Conservation (phyloP, 2,329 filamentous ascomycete genomes). For the Geosmithia putterillii region DNA sequence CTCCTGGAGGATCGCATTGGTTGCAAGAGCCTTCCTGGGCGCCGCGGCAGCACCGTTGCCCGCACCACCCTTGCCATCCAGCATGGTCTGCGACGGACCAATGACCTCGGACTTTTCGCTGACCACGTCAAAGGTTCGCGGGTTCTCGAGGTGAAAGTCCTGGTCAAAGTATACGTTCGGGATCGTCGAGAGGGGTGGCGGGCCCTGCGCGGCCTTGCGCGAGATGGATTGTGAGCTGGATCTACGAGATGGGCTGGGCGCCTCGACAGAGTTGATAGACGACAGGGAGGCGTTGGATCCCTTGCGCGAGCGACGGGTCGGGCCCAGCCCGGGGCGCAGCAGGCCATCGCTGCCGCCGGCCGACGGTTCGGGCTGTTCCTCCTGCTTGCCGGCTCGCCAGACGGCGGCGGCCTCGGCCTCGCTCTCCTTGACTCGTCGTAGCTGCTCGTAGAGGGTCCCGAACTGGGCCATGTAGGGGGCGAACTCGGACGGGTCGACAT, state of each 20-base stretch:
- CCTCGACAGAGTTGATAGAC: conserved; percentile 37
- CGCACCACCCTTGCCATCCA: conserved; percentile 35
- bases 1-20: conserved; percentile 94
- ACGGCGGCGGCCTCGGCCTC: conserved; percentile 47
- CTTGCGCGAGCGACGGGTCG: conserved; percentile 14
- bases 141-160: conserved; percentile 90
- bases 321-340: conserved; percentile 25
- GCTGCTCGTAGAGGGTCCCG: conserved; percentile 76
- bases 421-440: conserved; percentile 71
- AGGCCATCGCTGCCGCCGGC: conserved; percentile 25
- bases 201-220: conserved; percentile 52
- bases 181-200: conserved; percentile 83
- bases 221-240: conserved; percentile 34
- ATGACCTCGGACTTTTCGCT: conserved; percentile 96
- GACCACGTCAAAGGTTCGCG: conserved; percentile 89
- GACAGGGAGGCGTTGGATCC: conserved; percentile 30
- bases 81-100: conserved; percentile 43
- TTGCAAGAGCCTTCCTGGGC: conserved; percentile 78
- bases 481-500: conserved; percentile 70
- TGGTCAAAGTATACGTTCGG: conserved; percentile 91
- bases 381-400: conserved; percentile 25
- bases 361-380: conserved; percentile 18
- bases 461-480: conserved; percentile 76
- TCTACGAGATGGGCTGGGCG: conserved; percentile 26
- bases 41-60: conserved; percentile 41